These are phyloP conservation scores for Geosmithia morbida DNA, from an alignment of 2,329 filamentous ascomycete genomes.

Conservation along the genomic window DNA sequence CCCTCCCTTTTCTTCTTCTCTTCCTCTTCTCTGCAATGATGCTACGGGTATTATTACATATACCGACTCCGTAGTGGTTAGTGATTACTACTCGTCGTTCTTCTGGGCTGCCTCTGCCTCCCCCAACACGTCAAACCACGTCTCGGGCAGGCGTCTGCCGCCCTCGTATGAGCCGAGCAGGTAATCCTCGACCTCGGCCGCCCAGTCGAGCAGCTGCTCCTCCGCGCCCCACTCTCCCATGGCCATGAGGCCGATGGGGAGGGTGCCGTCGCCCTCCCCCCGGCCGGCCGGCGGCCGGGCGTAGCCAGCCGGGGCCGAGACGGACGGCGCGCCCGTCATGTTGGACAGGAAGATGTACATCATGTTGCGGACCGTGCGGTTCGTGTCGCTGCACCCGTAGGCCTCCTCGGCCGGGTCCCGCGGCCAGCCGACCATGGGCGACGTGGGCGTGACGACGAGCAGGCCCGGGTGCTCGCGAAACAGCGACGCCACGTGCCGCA, in stretches of 20 bases:
- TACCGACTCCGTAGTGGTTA: no score
- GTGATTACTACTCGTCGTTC: background rate
- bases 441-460: slow-evolving; percentile 66
- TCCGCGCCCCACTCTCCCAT: slow-evolving; percentile 54
- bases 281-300: slow-evolving; percentile 34
- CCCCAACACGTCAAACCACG: slow-evolving; percentile 42
- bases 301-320: slow-evolving; percentile 65
- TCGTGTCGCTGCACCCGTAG: slow-evolving; percentile 65
- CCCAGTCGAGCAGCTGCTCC: slow-evolving; percentile 47
- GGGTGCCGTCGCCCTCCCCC: slow-evolving; percentile 26
- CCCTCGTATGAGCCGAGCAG: slow-evolving; percentile 31
- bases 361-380: slow-evolving; percentile 64
- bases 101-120: background rate
- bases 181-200: slow-evolving; percentile 40
- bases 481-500: slow-evolving; percentile 61
- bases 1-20: no score
- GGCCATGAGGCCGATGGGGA: slow-evolving; percentile 48
- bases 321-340: slow-evolving; percentile 61
- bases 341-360: slow-evolving; percentile 79
- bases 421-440: slow-evolving; percentile 62
- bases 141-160: slow-evolving; percentile 32
- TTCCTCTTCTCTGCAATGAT: no score
- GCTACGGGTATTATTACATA: no score
- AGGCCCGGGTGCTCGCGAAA: slow-evolving; percentile 60
- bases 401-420: slow-evolving; percentile 40